These are phyloP conservation scores for Bretschneidera sinensis DNA, from an alignment of 345 rosid species.

Conservation along the genomic window DNA sequence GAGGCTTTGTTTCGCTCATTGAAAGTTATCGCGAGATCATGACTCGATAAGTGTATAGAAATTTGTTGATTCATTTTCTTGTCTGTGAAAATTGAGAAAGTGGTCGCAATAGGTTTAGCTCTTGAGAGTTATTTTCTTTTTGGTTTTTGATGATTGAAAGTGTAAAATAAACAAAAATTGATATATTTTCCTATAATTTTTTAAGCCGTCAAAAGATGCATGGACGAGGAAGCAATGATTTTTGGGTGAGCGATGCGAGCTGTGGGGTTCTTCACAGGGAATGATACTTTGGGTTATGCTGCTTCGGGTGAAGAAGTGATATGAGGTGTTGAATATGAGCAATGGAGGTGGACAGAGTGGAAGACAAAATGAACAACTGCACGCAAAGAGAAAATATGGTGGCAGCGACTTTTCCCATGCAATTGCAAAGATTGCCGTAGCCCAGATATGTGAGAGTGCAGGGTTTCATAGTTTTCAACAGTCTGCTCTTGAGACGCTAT, in stretches of 20 bases:
- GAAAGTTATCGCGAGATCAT: background rate
- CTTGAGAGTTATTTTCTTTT: background rate
- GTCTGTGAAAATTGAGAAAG: background rate
- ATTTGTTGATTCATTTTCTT: background rate
- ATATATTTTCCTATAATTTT: background rate
- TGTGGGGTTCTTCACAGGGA: conserved; percentile 16
- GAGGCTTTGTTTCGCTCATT: background rate
- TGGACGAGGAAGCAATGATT: background rate
- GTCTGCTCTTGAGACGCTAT: conserved; percentile 62
- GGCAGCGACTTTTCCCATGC: conserved; percentile 48
- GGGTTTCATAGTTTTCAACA: conserved; percentile 78
- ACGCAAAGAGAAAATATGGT: conserved; percentile 32
- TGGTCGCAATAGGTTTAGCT: background rate
- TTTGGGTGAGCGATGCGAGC: conserved; percentile 26
- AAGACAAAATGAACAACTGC: conserved; percentile 33
- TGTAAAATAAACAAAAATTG: background rate
- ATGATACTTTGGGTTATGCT: conserved; percentile 27
- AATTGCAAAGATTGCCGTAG: conserved; percentile 57
- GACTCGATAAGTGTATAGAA: background rate
- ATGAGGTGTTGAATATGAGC: conserved; percentile 77
- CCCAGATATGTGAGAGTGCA: conserved; percentile 63
- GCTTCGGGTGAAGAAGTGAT: conserved; percentile 39
- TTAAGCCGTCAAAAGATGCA: background rate
- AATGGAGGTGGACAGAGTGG: conserved; percentile 70
- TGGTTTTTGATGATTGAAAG: background rate